phyloP scores from a whole-genome alignment of 169 alveolate species.

The Eimeria zaria region DNA sequence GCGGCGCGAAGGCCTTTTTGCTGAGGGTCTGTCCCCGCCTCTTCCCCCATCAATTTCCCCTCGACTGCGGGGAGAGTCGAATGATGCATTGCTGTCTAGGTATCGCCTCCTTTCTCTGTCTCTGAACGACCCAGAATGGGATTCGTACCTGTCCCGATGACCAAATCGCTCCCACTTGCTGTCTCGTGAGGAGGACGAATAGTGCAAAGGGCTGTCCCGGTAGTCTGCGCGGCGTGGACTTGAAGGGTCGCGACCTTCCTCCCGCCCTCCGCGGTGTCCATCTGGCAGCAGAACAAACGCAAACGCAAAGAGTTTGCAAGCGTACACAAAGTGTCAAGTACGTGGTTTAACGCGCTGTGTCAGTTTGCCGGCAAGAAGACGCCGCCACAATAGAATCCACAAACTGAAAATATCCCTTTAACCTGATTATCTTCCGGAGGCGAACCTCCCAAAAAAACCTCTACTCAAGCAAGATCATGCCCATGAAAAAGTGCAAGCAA shows the following conservation, averaged over 20 bases:
- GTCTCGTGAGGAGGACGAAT: slow-evolving; percentile 24
- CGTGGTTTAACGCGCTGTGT: background rate
- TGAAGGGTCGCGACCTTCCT: slow-evolving; percentile 19
- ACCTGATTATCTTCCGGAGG: background rate
- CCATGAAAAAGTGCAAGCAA: background rate
- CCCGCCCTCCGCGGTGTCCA: slow-evolving; percentile 47
- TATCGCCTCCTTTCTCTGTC: slow-evolving; percentile 67
- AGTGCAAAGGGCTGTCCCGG: slow-evolving; percentile 46
- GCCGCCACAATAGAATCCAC: too few species aligned
- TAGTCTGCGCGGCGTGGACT: slow-evolving; percentile 11
- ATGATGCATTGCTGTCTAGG: background rate
- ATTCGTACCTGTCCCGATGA: slow-evolving; percentile 44
- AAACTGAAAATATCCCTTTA: background rate
- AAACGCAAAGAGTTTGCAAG: background rate
- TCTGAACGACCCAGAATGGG: slow-evolving; percentile 15
- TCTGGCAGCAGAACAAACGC: slow-evolving; percentile 1
- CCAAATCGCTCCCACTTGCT: slow-evolving; percentile 53
- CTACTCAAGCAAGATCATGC: background rate
- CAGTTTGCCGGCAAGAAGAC: background rate
- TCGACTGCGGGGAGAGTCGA: background rate
- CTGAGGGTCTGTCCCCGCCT: slow-evolving; percentile 41
- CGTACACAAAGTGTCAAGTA: background rate
- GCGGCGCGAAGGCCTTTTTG: slow-evolving; percentile 53
- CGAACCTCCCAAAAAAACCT: background rate
- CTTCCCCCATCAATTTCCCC: background rate